A percentile compares a stretch with the other conserved stretches of the same genome.
Evolutionary conservation across 169 alveolate genomes (phyloP).

Genomic region (Plasmodium blacklocki): DNA sequence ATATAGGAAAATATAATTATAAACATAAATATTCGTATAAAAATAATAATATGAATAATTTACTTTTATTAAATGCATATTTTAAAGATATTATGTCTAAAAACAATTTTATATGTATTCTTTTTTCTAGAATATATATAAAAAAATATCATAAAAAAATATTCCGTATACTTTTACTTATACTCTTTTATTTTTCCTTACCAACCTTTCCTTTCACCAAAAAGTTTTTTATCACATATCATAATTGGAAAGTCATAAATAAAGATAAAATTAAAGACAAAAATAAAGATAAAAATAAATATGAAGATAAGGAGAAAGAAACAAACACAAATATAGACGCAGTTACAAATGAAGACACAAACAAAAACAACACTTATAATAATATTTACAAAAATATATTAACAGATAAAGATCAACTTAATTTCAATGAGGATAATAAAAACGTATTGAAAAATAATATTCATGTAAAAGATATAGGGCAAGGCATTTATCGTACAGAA

Average conservation of each 20-base stretch:
- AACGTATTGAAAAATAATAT: too few species aligned
- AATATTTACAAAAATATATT: too few species aligned
- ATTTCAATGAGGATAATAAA: too few species aligned
- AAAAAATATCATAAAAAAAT: conserved; percentile 58
- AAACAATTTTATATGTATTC: conserved; percentile 39
- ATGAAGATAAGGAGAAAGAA: neutral
- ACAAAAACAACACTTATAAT: too few species aligned
- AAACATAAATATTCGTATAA: neutral
- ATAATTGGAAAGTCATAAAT: neutral
- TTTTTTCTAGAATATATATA: conserved; percentile 69
- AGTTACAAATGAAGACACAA: too few species aligned
- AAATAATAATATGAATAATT: neutral
- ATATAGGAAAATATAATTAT: neutral
- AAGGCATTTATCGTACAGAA: too few species aligned
- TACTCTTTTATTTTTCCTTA: conserved; percentile 30
- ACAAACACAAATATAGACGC: too few species aligned
- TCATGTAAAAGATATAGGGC: too few species aligned
- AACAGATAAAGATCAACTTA: too few species aligned
- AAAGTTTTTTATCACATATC: conserved; percentile 37
- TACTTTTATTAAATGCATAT: conserved; percentile 4
- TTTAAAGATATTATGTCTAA: conserved; percentile 39
- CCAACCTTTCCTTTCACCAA: conserved; percentile 32
- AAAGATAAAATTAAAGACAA: neutral
- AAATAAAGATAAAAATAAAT: neutral
- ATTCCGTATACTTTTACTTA: conserved; percentile 22